phyloP scores from a whole-genome alignment of 495 filamentous ascomycete genomes.

The Echria macrotheca region DNA sequence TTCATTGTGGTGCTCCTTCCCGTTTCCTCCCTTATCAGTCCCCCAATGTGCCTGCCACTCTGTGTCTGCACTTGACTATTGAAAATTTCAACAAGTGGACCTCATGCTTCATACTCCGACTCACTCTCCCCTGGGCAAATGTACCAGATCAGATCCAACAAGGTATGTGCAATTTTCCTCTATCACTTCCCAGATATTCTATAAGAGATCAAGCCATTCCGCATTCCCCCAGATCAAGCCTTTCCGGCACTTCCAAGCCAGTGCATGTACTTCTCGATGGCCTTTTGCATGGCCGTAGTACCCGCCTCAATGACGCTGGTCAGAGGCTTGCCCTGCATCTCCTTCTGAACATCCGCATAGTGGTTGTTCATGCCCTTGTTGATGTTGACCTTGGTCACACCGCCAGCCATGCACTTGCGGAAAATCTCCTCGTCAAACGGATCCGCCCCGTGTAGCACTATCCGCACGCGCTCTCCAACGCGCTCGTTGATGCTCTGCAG shows the following conservation, averaged over 20 bases:
- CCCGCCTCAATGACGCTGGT: conserved; percentile 68
- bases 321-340: conserved; percentile 63
- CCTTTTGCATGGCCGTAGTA: conserved; percentile 67
- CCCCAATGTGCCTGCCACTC: too few relatives aligned
- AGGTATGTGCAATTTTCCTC: too few relatives aligned
- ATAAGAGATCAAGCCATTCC: background rate
- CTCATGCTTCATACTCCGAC: too few relatives aligned
- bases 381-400: conserved; percentile 75
- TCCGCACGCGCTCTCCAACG: conserved; percentile 55
- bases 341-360: conserved; percentile 59
- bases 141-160: too few relatives aligned
- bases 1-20: too few relatives aligned
- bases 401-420: conserved; percentile 59
- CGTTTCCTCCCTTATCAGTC: too few relatives aligned
- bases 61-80: too few relatives aligned
- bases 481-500: conserved; percentile 56
- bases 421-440: conserved; percentile 67
- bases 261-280: conserved; percentile 70
- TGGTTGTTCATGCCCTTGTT: conserved; percentile 76
- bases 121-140: too few relatives aligned
- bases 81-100: too few relatives aligned
- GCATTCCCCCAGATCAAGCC: conserved; percentile 37
- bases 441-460: conserved; percentile 77
- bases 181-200: background rate
- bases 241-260: conserved; percentile 63